Conservation (phyloP, 257 asterid genomes). For the Paulownia fortunei region DNA sequence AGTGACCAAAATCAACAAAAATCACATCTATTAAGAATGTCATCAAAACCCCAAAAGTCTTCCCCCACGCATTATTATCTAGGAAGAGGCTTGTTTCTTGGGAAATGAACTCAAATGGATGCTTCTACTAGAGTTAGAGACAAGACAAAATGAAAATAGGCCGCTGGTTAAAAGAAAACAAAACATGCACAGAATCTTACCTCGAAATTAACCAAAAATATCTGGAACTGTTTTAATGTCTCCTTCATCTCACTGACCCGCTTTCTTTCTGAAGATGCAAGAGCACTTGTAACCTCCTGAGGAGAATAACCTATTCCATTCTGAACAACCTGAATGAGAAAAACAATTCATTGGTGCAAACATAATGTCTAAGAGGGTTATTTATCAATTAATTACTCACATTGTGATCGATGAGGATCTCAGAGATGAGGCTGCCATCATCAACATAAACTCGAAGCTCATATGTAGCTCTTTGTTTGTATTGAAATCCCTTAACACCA, state of each 20-base stretch:
- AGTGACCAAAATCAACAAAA: not conserved
- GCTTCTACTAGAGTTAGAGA: not conserved
- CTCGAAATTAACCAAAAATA: conserved; percentile 80
- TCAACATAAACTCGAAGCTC: conserved; percentile 83
- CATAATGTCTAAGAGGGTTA: conserved; percentile 30
- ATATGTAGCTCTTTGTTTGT: conserved; percentile 55
- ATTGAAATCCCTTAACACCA: conserved; percentile 83
- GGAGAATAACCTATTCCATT: conserved; percentile 72
- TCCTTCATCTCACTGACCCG: conserved; percentile 53
- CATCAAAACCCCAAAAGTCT: not conserved
- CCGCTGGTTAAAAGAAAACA: not conserved
- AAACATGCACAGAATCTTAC: conserved; percentile 41
- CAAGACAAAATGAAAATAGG: not conserved
- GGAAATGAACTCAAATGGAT: conserved; percentile 1
- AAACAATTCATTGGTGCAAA: conserved; percentile 4
- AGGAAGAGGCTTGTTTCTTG: not conserved
- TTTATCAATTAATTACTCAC: conserved; percentile 47
- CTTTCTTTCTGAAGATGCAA: conserved; percentile 54
- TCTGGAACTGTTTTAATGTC: conserved; percentile 66
- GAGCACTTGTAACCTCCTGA: conserved; percentile 69
- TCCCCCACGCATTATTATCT: not conserved
- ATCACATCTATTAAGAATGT: not conserved
- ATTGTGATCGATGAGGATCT: conserved; percentile 74
- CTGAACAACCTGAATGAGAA: conserved; percentile 65
- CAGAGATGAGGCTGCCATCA: conserved; percentile 96